A percentile compares a stretch with the other conserved stretches of the same genome.
These are phyloP conservation scores for Ailanthus altissimus DNA, from an alignment of 345 rosid species.

Conservation along the genomic window DNA sequence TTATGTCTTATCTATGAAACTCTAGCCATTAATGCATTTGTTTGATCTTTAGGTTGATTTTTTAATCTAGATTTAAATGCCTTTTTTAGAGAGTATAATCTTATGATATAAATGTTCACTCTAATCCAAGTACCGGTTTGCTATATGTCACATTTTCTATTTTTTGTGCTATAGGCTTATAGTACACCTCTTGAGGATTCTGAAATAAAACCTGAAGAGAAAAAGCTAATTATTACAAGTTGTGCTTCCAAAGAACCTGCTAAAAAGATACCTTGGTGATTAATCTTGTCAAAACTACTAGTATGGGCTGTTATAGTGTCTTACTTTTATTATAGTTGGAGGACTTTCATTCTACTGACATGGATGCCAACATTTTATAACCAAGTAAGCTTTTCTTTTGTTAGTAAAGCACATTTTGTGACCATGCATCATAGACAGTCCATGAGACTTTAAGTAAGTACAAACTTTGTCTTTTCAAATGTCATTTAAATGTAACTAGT, in stretches of 20 bases:
- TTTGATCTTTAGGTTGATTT: not conserved
- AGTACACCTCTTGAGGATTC: conserved; percentile 86
- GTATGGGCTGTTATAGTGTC: conserved; percentile 84
- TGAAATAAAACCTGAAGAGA: conserved; percentile 63
- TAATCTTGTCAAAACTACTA: conserved; percentile 76
- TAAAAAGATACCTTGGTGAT: conserved; percentile 76
- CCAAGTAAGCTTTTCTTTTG: conserved; percentile 55
- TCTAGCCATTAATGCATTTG: not conserved
- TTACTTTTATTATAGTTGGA: conserved; percentile 93
- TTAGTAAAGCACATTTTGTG: not conserved
- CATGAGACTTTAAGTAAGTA: not conserved
- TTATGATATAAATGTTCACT: not conserved
- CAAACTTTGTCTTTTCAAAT: not conserved
- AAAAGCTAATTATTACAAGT: conserved; percentile 54
- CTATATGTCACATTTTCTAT: conserved; percentile 2
- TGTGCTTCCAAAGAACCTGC: conserved; percentile 63
- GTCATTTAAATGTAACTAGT: not conserved
- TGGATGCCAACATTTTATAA: conserved; percentile 97
- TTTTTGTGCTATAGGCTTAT: conserved; percentile 53
- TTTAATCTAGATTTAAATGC: not conserved
- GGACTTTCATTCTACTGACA: conserved; percentile 87
- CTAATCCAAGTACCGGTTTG: not conserved
- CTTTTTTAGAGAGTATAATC: not conserved
- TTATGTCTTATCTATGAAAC: not conserved
- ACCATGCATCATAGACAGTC: not conserved